Evolutionary conservation across 1,284 basidiomycete species (phyloP).

Genomic region (Stereum hirsutum): DNA sequence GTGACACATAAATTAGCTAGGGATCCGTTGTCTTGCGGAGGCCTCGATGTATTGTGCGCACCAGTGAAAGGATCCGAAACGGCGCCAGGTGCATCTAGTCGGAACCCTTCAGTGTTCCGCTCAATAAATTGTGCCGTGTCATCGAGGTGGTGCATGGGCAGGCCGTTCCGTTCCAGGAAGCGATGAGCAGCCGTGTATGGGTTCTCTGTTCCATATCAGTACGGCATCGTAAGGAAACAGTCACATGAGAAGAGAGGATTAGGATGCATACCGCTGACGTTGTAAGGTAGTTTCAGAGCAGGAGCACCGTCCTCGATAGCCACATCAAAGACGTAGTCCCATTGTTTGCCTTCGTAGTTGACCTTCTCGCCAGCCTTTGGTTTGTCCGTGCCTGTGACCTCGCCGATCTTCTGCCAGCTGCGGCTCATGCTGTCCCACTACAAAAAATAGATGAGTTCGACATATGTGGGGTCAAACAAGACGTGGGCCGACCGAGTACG

Average conservation of each 20-base stretch:
- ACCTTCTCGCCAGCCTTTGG: slow-evolving; percentile 85
- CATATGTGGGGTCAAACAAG: neutral
- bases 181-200: slow-evolving; percentile 85
- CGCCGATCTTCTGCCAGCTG: slow-evolving; percentile 90
- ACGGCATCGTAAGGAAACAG: slow-evolving; percentile 4
- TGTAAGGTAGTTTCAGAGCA: slow-evolving; percentile 92
- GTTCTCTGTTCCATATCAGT: slow-evolving; percentile 56
- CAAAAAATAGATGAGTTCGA: too few species aligned
- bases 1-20: too few species aligned
- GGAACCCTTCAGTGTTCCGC: slow-evolving; percentile 87
- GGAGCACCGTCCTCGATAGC: slow-evolving; percentile 92
- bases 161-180: slow-evolving; percentile 81
- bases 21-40: too few species aligned
- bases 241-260: neutral
- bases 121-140: slow-evolving; percentile 94
- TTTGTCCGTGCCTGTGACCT: slow-evolving; percentile 94
- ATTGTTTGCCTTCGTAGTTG: slow-evolving; percentile 87
- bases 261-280: slow-evolving; percentile 61
- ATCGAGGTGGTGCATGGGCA: slow-evolving; percentile 80
- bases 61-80: slow-evolving; percentile 12
- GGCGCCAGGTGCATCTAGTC: too few species aligned
- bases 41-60: too few species aligned
- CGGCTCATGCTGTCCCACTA: slow-evolving; percentile 70
- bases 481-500: slow-evolving; percentile 23
- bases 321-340: slow-evolving; percentile 98